Percentiles rank a stretch among this genome's conserved stretches.
phyloP scores from a whole-genome alignment of 495 filamentous ascomycete species.

The Hypoxylon perforatum region DNA sequence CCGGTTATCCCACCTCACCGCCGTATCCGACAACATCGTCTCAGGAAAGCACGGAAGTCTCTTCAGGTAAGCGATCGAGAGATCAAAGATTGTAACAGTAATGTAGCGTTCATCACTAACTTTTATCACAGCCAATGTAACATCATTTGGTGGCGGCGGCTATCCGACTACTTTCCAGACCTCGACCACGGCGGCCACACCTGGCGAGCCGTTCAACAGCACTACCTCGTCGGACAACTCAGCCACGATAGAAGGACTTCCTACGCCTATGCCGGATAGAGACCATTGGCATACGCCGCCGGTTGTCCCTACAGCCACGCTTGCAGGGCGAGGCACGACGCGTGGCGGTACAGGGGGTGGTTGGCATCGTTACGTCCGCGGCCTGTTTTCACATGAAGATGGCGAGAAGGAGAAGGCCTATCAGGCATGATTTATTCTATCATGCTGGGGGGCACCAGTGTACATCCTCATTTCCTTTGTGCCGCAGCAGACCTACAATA shows the following conservation, averaged over 20 bases:
- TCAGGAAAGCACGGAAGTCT: conserved; percentile 18
- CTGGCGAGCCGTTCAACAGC: conserved; percentile 25
- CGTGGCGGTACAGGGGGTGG: background rate
- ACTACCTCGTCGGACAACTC: conserved; percentile 20
- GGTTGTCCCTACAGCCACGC: conserved; percentile 6
- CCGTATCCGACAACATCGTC: conserved; percentile 8
- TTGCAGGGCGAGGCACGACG: background rate
- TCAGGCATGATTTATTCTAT: background rate
- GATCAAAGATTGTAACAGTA: background rate
- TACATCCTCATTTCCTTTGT: conserved; percentile 18
- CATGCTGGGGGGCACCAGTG: conserved; percentile 1
- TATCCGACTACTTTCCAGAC: conserved; percentile 44
- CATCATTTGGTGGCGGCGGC: conserved; percentile 9
- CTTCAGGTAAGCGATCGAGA: conserved; percentile 10
- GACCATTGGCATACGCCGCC: conserved; percentile 30
- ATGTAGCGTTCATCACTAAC: conserved; percentile 3
- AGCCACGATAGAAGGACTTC: background rate
- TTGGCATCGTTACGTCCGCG: conserved; percentile 18
- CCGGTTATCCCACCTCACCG: conserved; percentile 1
- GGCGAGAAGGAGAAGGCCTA: background rate
- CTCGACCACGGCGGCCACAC: conserved; percentile 32
- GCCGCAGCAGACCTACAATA: conserved; percentile 1
- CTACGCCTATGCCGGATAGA: conserved; percentile 25
- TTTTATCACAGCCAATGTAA: conserved; percentile 10
- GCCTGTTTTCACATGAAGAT: conserved; percentile 5